phyloP scores from a whole-genome alignment of 306 rosid genomes.

The Glycyrrhiza uralensis region DNA sequence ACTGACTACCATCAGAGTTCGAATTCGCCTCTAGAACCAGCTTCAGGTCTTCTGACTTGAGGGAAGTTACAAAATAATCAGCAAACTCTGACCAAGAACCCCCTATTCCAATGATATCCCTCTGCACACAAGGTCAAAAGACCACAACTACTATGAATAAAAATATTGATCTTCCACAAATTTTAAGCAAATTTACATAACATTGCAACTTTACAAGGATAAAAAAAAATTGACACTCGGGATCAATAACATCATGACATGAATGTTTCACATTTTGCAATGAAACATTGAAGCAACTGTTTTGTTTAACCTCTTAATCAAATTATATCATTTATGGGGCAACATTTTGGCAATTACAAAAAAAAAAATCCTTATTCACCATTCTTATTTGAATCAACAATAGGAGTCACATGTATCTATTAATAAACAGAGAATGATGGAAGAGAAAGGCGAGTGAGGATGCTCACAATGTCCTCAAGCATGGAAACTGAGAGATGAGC shows the following conservation, averaged over 20 bases:
- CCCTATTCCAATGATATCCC: constrained; percentile 82
- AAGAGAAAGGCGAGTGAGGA: background rate
- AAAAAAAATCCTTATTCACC: background rate
- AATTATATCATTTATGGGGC: background rate
- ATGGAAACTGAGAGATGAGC: constrained; percentile 52
- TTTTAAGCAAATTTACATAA: constrained; percentile 3
- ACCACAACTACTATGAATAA: background rate
- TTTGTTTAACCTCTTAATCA: background rate
- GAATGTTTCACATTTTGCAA: background rate
- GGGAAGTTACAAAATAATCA: constrained; percentile 58
- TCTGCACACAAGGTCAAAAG: constrained; percentile 45
- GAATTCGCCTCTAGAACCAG: constrained; percentile 54
- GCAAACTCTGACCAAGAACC: constrained; percentile 78
- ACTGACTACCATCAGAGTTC: constrained; percentile 32
- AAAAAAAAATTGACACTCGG: background rate
- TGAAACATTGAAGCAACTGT: background rate
- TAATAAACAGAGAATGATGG: background rate
- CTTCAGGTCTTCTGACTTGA: constrained; percentile 68
- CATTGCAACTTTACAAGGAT: background rate
- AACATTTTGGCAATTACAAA: background rate
- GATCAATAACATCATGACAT: background rate
- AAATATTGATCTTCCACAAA: background rate
- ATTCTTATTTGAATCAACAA: background rate
- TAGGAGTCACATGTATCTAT: background rate
- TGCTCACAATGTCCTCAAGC: constrained; percentile 77